Evolutionary conservation across 306 rosid species (phyloP).

Genomic region (Trifolium subterraneum): DNA sequence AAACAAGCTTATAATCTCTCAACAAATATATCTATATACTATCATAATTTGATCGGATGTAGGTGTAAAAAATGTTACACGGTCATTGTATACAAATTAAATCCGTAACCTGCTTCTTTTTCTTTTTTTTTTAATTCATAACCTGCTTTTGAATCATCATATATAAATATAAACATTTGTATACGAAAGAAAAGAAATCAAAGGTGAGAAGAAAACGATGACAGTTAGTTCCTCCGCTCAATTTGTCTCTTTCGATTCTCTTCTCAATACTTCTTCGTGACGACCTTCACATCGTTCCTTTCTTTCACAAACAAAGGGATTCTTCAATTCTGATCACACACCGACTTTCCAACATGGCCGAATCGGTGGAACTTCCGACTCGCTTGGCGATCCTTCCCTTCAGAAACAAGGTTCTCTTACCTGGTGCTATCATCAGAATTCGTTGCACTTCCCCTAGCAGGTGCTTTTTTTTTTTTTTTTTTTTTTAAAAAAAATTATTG

Average conservation of each 20-base stretch:
- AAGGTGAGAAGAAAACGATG: slow-evolving; percentile 37
- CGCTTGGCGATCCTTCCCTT: slow-evolving; percentile 98
- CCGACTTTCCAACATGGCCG: slow-evolving; percentile 67
- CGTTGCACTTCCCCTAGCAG: slow-evolving; percentile 98
- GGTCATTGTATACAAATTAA: too few species aligned
- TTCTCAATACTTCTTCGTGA: neutral
- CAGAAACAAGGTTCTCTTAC: slow-evolving; percentile 93
- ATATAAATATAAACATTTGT: too few species aligned
- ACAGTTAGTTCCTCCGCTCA: slow-evolving; percentile 26
- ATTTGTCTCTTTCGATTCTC: slow-evolving; percentile 14
- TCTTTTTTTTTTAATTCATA: too few species aligned
- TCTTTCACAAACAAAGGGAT: slow-evolving; percentile 12
- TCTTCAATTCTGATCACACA: slow-evolving; percentile 13
- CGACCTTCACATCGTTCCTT: neutral
- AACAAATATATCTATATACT: too few species aligned
- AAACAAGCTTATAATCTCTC: too few species aligned
- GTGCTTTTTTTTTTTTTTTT: slow-evolving; percentile 37
- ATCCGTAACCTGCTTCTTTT: too few species aligned
- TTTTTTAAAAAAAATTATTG: neutral
- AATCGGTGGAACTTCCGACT: slow-evolving; percentile 92
- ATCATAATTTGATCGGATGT: too few species aligned
- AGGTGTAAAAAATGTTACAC: too few species aligned
- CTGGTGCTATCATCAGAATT: slow-evolving; percentile 97
- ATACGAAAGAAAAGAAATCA: slow-evolving; percentile 15
- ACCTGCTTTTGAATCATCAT: neutral